Conservation (phyloP, 495 filamentous ascomycete genomes). For the Niebla homalea region DNA sequence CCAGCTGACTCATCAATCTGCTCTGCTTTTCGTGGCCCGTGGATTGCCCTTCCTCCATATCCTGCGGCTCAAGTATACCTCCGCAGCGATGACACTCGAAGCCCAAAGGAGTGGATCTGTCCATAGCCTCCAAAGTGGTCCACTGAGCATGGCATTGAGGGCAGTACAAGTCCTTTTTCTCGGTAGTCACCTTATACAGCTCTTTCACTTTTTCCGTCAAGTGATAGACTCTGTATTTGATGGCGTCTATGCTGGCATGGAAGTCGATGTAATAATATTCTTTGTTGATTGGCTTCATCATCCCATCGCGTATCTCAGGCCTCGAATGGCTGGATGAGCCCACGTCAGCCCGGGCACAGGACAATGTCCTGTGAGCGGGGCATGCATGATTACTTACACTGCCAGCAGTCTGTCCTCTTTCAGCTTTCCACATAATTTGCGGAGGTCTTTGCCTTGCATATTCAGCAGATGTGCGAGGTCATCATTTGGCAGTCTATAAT, state of each 20-base stretch:
- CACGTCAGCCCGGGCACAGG: conserved; percentile 12
- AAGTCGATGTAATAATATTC: conserved; percentile 97
- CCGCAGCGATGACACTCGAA: conserved; percentile 79
- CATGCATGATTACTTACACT: conserved; percentile 41
- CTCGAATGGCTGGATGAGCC: conserved; percentile 49
- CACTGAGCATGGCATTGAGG: conserved; percentile 65
- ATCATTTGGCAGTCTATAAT: conserved; percentile 59
- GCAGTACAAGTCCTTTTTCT: conserved; percentile 85
- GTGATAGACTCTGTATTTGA: conserved; percentile 84
- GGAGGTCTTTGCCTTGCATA: conserved; percentile 77
- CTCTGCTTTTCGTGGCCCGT: conserved; percentile 79
- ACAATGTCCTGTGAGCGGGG: neutral
- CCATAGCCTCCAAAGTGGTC: conserved; percentile 76
- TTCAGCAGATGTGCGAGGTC: conserved; percentile 77
- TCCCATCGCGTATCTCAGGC: conserved; percentile 63
- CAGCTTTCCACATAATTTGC: conserved; percentile 71
- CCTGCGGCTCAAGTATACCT: conserved; percentile 50
- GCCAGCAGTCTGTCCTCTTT: conserved; percentile 73
- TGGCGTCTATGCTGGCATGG: conserved; percentile 84
- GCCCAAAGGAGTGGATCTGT: conserved; percentile 46
- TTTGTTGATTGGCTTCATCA: conserved; percentile 64
- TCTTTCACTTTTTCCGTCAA: conserved; percentile 74
- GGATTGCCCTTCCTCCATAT: conserved; percentile 46
- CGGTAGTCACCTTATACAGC: conserved; percentile 61
- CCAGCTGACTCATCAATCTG: conserved; percentile 75